phyloP scores from a whole-genome alignment of 306 rosid species.

The Cicer bijugum region DNA sequence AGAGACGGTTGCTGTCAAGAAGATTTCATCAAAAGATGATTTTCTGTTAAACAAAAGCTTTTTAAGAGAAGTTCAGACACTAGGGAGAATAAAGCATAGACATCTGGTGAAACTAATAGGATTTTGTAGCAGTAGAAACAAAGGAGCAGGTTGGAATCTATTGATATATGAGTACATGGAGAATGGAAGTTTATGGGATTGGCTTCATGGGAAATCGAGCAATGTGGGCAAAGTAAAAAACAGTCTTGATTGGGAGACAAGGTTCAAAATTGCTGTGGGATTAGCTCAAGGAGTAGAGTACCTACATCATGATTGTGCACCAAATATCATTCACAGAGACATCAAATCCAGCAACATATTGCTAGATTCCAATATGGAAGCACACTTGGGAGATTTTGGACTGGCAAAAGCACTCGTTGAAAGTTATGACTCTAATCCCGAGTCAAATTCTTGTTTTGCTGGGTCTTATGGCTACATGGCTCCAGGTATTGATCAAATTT shows the following conservation, averaged over 20 bases:
- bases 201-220: constrained; percentile 70
- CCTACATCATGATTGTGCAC: constrained; percentile 89
- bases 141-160: constrained; percentile 70
- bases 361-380: constrained; percentile 86
- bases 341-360: constrained; percentile 81
- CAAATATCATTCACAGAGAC: constrained; percentile 89
- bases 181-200: constrained; percentile 94
- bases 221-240: constrained; percentile 56
- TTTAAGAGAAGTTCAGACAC: constrained; percentile 79
- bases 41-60: constrained; percentile 76
- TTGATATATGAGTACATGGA: constrained; percentile 87
- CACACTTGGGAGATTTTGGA: constrained; percentile 97
- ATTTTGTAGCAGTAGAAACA: constrained; percentile 70
- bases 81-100: constrained; percentile 87
- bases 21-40: constrained; percentile 76
- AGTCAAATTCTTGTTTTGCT: constrained; percentile 78
- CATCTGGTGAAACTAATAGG: constrained; percentile 93
- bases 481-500: constrained; percentile 65
- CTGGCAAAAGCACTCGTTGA: constrained; percentile 75
- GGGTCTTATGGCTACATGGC: constrained; percentile 95
- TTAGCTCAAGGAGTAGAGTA: constrained; percentile 88
- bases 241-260: constrained; percentile 82
- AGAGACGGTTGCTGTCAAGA: constrained; percentile 87
- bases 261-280: constrained; percentile 80
- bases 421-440: constrained; percentile 67